phyloP scores from a whole-genome alignment of 2,329 filamentous ascomycete genomes.

The Pleomassaria siparia region DNA sequence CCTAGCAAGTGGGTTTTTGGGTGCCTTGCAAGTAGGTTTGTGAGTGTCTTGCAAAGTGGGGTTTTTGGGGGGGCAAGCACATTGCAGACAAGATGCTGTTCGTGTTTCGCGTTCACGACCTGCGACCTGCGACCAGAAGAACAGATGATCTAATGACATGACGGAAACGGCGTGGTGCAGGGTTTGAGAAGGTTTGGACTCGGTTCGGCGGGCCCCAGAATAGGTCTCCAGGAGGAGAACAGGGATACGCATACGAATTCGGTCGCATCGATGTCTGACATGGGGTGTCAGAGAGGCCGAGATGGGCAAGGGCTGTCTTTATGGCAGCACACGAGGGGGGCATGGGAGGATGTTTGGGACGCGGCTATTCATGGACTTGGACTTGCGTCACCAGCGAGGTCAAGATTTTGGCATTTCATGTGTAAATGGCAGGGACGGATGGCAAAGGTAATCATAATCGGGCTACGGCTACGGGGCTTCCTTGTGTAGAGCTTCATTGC shows the following conservation, averaged over 20 bases:
- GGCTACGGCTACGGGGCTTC: slow-evolving; percentile 7
- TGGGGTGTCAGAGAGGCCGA: slow-evolving; percentile 13
- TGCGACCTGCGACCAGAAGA: too few species aligned
- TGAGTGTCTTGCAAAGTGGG: too few species aligned
- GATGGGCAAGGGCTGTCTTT: slow-evolving; percentile 9
- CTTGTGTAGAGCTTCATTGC: slow-evolving; percentile 14
- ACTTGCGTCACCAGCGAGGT: slow-evolving; percentile 5
- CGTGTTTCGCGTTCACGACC: slow-evolving; percentile 14
- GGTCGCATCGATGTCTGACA: slow-evolving; percentile 38
- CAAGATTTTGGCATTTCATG: not conserved
- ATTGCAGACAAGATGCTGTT: slow-evolving; percentile 4
- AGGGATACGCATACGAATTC: slow-evolving; percentile 22
- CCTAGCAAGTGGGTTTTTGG: slow-evolving; percentile 1
- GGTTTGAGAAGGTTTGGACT: slow-evolving; percentile 14
- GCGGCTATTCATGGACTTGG: slow-evolving; percentile 5
- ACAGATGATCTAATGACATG: slow-evolving; percentile 19
- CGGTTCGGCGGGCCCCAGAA: slow-evolving; percentile 17
- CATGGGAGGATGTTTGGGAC: slow-evolving; percentile 5
- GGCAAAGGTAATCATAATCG: slow-evolving; percentile 1
- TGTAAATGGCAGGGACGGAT: slow-evolving; percentile 2
- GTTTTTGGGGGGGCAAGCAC: slow-evolving; percentile 1
- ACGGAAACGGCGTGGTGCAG: slow-evolving; percentile 13
- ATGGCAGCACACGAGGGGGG: slow-evolving; percentile 2
- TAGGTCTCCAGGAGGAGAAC: slow-evolving; percentile 19
- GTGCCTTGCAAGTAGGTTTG: not conserved